Conservation (phyloP, 2,329 filamentous ascomycete genomes). For the Aspergillus latus region DNA sequence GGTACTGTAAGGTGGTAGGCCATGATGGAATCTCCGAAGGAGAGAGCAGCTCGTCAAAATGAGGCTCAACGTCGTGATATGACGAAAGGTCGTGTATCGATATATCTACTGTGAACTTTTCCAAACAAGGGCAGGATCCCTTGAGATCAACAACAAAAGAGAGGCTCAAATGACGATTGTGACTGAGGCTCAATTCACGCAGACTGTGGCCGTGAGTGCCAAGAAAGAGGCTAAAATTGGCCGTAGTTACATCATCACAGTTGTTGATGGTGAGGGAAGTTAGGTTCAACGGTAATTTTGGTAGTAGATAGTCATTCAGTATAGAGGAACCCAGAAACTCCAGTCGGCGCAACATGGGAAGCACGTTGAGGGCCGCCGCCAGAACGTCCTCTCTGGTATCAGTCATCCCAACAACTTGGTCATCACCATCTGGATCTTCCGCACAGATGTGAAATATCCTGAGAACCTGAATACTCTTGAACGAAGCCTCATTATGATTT, state of each 20-base stretch:
- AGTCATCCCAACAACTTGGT: constrained; percentile 44
- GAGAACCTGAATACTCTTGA: constrained; percentile 44
- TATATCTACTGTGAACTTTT: constrained; percentile 72
- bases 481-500: constrained; percentile 57
- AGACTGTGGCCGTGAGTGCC: constrained; percentile 66
- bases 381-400: constrained; percentile 30
- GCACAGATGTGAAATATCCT: constrained; percentile 38
- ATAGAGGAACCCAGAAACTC: constrained; percentile 73
- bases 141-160: constrained; percentile 70
- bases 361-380: constrained; percentile 53
- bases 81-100: constrained; percentile 70
- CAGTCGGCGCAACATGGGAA: constrained; percentile 66
- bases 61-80: constrained; percentile 70
- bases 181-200: constrained; percentile 66
- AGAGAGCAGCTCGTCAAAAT: constrained; percentile 66
- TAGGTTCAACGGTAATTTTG: constrained; percentile 65
- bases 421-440: constrained; percentile 24
- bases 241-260: constrained; percentile 71
- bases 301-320: constrained; percentile 67
- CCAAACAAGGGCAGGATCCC: constrained; percentile 66
- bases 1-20: constrained; percentile 68
- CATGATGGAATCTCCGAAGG: constrained; percentile 67
- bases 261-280: constrained; percentile 71
- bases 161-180: constrained; percentile 77
- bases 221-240: constrained; percentile 66